These are phyloP conservation scores for Stramenopiles sp. DNA, from an alignment of 352 stramenopile genomes.

Conservation along the genomic window DNA sequence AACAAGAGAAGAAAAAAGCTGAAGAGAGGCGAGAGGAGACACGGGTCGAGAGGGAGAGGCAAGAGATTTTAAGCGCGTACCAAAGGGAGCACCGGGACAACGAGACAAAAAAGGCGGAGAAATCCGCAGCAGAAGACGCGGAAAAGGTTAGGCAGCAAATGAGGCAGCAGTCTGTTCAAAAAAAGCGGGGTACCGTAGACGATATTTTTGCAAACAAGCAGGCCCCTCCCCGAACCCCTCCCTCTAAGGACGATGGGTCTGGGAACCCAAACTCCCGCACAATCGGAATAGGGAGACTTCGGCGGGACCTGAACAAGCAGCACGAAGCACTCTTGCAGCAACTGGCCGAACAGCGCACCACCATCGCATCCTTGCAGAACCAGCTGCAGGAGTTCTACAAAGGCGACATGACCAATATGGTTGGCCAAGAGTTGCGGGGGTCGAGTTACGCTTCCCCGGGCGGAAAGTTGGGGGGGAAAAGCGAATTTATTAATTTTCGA, in stretches of 20 bases:
- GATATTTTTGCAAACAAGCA: neutral
- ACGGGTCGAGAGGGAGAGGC: neutral
- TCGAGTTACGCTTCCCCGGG: neutral
- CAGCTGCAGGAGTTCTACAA: neutral
- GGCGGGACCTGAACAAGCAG: neutral
- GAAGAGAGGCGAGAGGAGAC: neutral
- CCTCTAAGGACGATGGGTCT: neutral
- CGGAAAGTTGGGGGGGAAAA: neutral
- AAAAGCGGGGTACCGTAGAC: neutral
- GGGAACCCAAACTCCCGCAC: neutral
- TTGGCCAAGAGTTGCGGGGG: neutral
- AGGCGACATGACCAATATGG: neutral
- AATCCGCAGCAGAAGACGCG: neutral
- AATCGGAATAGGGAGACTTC: neutral
- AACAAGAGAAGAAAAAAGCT: neutral
- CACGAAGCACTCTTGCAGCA: neutral
- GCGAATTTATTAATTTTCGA: neutral
- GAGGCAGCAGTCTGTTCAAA: neutral
- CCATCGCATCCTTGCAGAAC: neutral
- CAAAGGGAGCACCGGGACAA: neutral
- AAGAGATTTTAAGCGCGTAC: neutral
- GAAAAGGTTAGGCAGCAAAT: slow-evolving; percentile 1
- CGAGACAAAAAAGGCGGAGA: neutral
- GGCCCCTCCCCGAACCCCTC: neutral
- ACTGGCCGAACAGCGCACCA: neutral